A percentile compares a stretch with the other conserved stretches of the same genome.
These are phyloP conservation scores for Telfairia occidentalis DNA, from an alignment of 331 rosid genomes.

Conservation along the genomic window DNA sequence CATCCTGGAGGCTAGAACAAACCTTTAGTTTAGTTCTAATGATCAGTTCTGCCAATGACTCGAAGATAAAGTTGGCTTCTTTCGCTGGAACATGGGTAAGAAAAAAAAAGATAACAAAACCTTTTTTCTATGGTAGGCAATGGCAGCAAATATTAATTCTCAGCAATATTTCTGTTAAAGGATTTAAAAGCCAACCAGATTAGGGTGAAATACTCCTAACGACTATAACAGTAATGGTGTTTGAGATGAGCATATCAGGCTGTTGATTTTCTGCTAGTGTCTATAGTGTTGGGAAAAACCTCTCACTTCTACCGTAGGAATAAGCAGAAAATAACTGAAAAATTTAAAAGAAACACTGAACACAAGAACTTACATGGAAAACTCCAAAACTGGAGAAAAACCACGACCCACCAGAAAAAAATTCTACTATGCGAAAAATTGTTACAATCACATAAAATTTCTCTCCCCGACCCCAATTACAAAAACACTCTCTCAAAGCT, in stretches of 20 bases:
- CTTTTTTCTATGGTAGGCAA: background rate
- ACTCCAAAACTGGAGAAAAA: no score
- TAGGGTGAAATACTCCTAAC: background rate
- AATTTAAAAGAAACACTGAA: no score
- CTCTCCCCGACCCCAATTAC: no score
- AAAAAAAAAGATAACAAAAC: background rate
- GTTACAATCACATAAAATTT: no score
- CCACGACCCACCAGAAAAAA: no score
- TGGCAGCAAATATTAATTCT: background rate
- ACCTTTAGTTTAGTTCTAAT: slow-evolving; percentile 60
- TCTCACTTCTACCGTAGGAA: no score
- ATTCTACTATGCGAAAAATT: no score
- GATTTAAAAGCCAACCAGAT: background rate
- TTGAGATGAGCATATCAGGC: background rate
- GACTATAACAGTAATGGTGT: background rate
- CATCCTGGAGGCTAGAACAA: background rate
- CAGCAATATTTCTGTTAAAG: background rate
- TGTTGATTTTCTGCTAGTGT: background rate
- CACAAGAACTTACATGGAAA: no score
- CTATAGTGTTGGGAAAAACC: no score
- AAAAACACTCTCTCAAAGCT: no score
- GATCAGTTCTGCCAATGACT: slow-evolving; percentile 43
- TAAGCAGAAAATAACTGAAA: no score
- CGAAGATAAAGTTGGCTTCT: slow-evolving; percentile 40
- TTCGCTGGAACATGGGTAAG: slow-evolving; percentile 35